Conservation (phyloP, 2,329 filamentous ascomycete genomes). For the Verticillium klebahnii region DNA sequence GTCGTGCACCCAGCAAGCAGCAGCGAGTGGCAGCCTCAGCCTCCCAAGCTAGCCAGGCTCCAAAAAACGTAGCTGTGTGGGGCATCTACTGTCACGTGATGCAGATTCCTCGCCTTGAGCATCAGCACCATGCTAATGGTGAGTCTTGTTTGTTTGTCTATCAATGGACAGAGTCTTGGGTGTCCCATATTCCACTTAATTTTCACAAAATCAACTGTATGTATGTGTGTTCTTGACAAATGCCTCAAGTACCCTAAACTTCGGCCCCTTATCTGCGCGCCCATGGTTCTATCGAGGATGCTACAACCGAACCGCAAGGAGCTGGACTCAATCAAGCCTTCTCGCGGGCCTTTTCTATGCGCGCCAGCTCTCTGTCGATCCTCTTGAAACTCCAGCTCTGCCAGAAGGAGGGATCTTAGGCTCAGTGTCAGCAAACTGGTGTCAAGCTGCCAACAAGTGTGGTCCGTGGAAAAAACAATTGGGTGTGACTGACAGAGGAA, state of each 20-base stretch:
- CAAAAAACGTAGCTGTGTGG: not conserved
- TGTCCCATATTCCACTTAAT: too few species aligned
- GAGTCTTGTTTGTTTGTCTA: too few species aligned
- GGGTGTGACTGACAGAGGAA: slow-evolving; percentile 12
- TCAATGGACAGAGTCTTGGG: too few species aligned
- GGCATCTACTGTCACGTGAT: not conserved
- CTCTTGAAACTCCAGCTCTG: slow-evolving; percentile 31
- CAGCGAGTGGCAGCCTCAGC: not conserved
- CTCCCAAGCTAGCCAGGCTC: not conserved
- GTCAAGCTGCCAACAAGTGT: slow-evolving; percentile 5
- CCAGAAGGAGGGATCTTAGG: slow-evolving; percentile 28
- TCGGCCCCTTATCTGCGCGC: too few species aligned
- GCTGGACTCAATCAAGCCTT: not conserved
- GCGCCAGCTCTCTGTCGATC: slow-evolving; percentile 31
- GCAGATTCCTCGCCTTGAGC: not conserved
- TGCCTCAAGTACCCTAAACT: too few species aligned
- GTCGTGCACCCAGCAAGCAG: not conserved
- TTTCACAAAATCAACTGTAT: too few species aligned
- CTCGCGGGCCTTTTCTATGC: slow-evolving; percentile 21
- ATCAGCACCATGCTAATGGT: not conserved
- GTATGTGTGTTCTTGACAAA: too few species aligned
- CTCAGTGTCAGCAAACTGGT: not conserved
- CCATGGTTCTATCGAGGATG: too few species aligned
- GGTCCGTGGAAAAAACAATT: slow-evolving; percentile 6
- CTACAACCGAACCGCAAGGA: too few species aligned